Evolutionary conservation across 2,329 filamentous ascomycete genomes (phyloP).

Genomic region (Alternaria atra): DNA sequence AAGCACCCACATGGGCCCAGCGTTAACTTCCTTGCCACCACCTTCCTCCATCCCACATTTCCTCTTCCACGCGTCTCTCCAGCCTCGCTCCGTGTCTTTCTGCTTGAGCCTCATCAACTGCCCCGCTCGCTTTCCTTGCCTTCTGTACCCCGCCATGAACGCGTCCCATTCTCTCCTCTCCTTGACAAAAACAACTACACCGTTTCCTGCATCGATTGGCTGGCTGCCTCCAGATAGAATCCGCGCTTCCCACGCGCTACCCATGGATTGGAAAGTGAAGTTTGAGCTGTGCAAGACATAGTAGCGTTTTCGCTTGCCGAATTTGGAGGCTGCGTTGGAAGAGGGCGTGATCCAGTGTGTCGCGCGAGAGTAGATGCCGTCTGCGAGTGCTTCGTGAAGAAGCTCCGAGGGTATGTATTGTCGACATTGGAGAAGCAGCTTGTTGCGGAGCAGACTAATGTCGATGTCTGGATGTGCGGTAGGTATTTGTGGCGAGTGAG

Average conservation of each 20-base stretch:
- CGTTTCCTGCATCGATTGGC: constrained; percentile 37
- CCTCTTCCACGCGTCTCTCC: constrained; percentile 36
- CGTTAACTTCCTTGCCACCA: constrained; percentile 32
- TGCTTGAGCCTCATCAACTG: constrained; percentile 31
- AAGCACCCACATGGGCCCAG: constrained; percentile 40
- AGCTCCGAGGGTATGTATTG: constrained; percentile 27
- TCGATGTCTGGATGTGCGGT: constrained; percentile 37
- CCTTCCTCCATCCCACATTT: constrained; percentile 34
- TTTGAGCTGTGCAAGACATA: constrained; percentile 33
- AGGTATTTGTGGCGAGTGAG: constrained; percentile 34
- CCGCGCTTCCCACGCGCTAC: constrained; percentile 35
- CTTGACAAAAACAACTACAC: constrained; percentile 36
- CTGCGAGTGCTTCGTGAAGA: constrained; percentile 32
- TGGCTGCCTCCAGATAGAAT: constrained; percentile 29
- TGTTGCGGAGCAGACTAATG: constrained; percentile 38
- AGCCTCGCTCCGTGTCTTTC: constrained; percentile 30
- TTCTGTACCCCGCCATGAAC: constrained; percentile 35
- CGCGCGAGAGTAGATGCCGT: constrained; percentile 36
- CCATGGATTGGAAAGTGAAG: constrained; percentile 30
- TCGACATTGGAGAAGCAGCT: constrained; percentile 36
- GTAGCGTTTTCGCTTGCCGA: constrained; percentile 34
- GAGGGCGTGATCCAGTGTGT: constrained; percentile 36
- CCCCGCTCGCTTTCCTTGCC: constrained; percentile 33
- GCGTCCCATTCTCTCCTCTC: constrained; percentile 34
- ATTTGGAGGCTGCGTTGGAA: constrained; percentile 22